Base-by-base conservation (phyloP, 805 yeast species). In the Yarrowia sp. region DNA sequence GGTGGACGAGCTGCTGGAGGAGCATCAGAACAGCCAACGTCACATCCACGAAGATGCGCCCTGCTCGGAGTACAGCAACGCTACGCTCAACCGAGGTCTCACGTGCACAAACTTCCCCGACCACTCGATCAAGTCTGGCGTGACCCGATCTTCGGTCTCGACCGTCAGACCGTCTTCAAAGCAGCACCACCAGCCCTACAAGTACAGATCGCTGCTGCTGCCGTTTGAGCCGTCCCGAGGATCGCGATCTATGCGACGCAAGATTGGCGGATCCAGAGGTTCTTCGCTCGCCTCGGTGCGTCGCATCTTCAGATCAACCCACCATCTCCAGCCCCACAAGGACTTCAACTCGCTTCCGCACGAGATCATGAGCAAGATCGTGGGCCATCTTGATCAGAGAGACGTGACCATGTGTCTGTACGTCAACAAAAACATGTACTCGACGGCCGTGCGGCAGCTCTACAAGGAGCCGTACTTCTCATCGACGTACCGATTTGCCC, bases 401-500 rank as follows among this genome's bases (percentile, higher is more conserved):
- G 67, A 82, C 64, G 69, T 79, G 27, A 75, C 83, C 0, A 70
- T 70, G 49, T 74, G 82, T 62, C 71, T 88, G 13, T 81, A 80
- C 62, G 84, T 85, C 7, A 78, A 79, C 69, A 80, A 76, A 62
- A 68, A 73, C 33, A 79, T 87, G 66, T 80, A 84, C 69, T 71
- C 69, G 32, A 73, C 83, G 6, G 80, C 86, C 2, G 81, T 83
- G 66, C 79, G 79, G 5, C 76, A 78, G 22, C 72, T 90, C 10
- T 90, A 88, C 71, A 68, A 75, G 13, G 64, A 72, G 7, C 84
- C 92, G 3, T 64, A 68, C 13, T 80, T 90, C 66, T 80, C 83
- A 0, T 84, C 96, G 2, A 85, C 92, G 6, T 90, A 87, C 70
- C 76, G 96, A 41, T 81, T 88, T 44, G 94, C 90, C 0, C 96